Evolutionary conservation across 192 early-diverging fungal species (phyloP), one percentile per base, ranked within the genome.

Genomic region (Mortierella alpina): DNA sequence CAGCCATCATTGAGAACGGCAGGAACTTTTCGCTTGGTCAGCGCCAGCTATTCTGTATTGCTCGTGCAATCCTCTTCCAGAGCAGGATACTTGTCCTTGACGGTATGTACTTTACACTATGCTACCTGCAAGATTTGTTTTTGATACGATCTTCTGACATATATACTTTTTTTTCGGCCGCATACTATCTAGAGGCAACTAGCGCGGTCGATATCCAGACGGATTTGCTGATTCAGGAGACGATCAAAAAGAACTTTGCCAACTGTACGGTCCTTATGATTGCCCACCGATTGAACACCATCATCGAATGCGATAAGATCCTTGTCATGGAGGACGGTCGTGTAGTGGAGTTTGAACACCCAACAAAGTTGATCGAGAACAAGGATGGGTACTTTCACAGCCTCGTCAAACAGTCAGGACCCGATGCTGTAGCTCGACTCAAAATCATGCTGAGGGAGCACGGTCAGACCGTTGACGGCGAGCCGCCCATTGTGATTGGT

Each of bases 21-120:
- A 89, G 83, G 41, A 90, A 88, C 48, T 90, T 93, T 53, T 84
- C 85, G 22, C 42, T 75, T 0, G 90, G 91, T 17, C 90, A 93
- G 57, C 73, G 83, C 31, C 89, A 90, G 70, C 74, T 3, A 88
- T 75, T 94, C 39, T 85, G 86, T 51, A 79, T 94, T 23, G 88
- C 92, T 0, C 84, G 92, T 4, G 90, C 88, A 1, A 72, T 92
- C 46, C 74, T 92, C 17, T 82, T 77, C 41, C 76, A 83, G 41
- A 68, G 85, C 40, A 82, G 70, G 23, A 87, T 95, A 11, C 72
- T 95, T 1, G 75, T 95, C 0, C 72, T 95, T 0, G 94, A 95
- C 65, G 94, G 76, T 79, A 67, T 48, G 66, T 44, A 10, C 18
- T 15, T 65, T 0, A 20, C n/a, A 46, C 11, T 22, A 9, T 48